A percentile compares a stretch with the other conserved stretches of the same genome.
phyloP scores from a whole-genome alignment of 2,329 filamentous ascomycete species.

The Colletotrichum scovillei region DNA sequence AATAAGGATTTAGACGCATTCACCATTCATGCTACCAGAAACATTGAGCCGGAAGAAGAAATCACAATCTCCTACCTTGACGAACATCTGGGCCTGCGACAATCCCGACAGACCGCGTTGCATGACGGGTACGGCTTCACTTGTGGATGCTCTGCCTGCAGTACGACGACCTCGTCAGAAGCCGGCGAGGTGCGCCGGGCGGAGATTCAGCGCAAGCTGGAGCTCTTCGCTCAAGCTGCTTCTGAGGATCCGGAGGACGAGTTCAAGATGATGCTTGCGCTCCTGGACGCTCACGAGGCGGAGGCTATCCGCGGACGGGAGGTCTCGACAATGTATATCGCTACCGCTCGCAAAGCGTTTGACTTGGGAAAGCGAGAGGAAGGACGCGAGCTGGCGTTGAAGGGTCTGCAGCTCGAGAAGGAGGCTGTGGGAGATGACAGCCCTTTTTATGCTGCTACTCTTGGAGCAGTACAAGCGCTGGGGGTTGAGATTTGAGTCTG shows the following conservation, averaged over 20 bases:
- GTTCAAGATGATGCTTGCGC: slow-evolving; percentile 12
- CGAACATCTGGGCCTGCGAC: slow-evolving; percentile 16
- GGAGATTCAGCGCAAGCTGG: slow-evolving; percentile 3
- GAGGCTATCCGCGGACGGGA: slow-evolving; percentile 28
- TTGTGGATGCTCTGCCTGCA: slow-evolving; percentile 20
- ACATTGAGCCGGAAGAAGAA: slow-evolving; percentile 23
- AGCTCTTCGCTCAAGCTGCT: slow-evolving; percentile 4
- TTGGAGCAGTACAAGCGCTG: neutral
- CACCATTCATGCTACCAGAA: slow-evolving; percentile 26
- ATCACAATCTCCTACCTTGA: slow-evolving; percentile 34
- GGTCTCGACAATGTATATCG: slow-evolving; percentile 21
- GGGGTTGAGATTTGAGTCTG: neutral
- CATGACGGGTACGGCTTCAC: slow-evolving; percentile 19
- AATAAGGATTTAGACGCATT: slow-evolving; percentile 13
- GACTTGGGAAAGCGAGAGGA: neutral
- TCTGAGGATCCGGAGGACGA: slow-evolving; percentile 5
- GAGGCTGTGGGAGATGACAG: slow-evolving; percentile 32
- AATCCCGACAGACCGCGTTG: slow-evolving; percentile 3
- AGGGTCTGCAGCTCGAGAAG: slow-evolving; percentile 20
- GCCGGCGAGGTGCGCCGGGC: slow-evolving; percentile 10
- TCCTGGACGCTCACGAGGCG: slow-evolving; percentile 14
- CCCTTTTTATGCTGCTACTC: slow-evolving; percentile 18
- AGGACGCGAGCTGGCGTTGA: slow-evolving; percentile 6
- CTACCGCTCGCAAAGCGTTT: slow-evolving; percentile 11
- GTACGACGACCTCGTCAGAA: neutral